Evolutionary conservation across 2,329 filamentous ascomycete genomes (phyloP), one percentile per base, ranked within the genome.

Genomic region (Penicillium sp.): DNA sequence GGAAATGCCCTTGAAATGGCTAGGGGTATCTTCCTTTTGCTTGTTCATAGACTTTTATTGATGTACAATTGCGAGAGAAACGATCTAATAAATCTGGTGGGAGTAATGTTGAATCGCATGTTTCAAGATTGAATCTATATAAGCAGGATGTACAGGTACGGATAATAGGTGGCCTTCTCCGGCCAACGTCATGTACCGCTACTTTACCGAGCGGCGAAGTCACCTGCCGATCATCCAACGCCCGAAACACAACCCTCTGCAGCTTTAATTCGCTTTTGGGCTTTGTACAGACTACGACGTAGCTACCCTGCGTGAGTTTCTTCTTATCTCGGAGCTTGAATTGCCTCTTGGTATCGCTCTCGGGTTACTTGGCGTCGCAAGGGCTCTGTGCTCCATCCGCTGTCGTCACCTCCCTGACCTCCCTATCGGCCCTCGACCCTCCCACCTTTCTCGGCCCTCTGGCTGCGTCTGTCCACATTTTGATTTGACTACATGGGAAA

Each of bases 171-270:
- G 48, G 32, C 39, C 22, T 41, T 13, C 14, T 43, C 40, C 27
- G 27, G 45, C 18, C 32, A 56, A 60, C 41, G 46, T 58, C 53
- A 64, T 56, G 63, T 65, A 63, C 55, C 46, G 24, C 36, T 55
- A 64, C 61, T 54, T 58, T 48, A 40, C 45, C 41, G 41, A 60
- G 59, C 58, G 62, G 59, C 62, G 36, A 64, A 61, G 58, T 62
- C 59, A 62, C 57, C 62, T 62, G 61, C 50, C 57, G 59, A 64
- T 64, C 59, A 54, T 45, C 22, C 16, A 48, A 38, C 45, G 49
- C 38, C 46, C 29, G 22, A 54, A 56, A 60, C 39, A 24, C 38
- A 45, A 41, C 52, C 54, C 49, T 45, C 31, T 52, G 24, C 24
- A 27, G 24, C 24, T 27, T 27, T 27, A 27, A 27, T 27, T 27